phyloP scores from a whole-genome alignment of 441 rosid species.

The Populus hybrid region DNA sequence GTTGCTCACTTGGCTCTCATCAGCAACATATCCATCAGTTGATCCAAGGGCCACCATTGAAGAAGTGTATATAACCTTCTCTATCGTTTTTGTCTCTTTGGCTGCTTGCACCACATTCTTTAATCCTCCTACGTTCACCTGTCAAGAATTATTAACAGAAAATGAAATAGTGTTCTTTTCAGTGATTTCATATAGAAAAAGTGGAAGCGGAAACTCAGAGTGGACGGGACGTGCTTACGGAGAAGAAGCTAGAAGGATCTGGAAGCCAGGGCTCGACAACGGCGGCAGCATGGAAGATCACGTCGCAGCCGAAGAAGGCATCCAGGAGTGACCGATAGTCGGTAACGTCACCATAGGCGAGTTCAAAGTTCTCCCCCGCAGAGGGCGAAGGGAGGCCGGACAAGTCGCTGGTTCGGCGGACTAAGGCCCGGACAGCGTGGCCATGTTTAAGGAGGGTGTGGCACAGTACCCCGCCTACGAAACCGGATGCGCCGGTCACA shows the following conservation, averaged over 20 bases:
- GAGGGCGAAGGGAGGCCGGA: slow-evolving; percentile 45
- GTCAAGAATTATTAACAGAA: not conserved
- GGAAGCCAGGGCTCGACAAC: slow-evolving; percentile 91
- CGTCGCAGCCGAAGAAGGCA: slow-evolving; percentile 63
- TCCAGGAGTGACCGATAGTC: slow-evolving; percentile 56
- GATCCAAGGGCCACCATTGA: slow-evolving; percentile 87
- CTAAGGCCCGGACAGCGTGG: slow-evolving; percentile 68
- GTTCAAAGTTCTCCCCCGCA: slow-evolving; percentile 36
- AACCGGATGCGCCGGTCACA: slow-evolving; percentile 86
- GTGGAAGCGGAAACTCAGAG: not conserved
- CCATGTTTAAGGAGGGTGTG: slow-evolving; percentile 58
- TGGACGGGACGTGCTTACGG: slow-evolving; percentile 34
- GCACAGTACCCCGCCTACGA: slow-evolving; percentile 74
- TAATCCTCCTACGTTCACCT: slow-evolving; percentile 88
- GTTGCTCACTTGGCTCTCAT: slow-evolving; percentile 60
- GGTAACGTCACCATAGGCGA: slow-evolving; percentile 77
- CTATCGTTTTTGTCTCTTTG: slow-evolving; percentile 43
- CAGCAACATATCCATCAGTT: slow-evolving; percentile 73
- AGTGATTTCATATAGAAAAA: not conserved
- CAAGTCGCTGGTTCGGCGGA: slow-evolving; percentile 79
- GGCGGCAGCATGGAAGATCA: slow-evolving; percentile 85
- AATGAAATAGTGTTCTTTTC: not conserved
- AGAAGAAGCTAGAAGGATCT: slow-evolving; percentile 67
- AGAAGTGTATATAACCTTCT: slow-evolving; percentile 77
- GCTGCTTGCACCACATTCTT: slow-evolving; percentile 70